Evolutionary conservation across 2,329 filamentous ascomycete genomes (phyloP).

Genomic region (Fusarium chaquense): DNA sequence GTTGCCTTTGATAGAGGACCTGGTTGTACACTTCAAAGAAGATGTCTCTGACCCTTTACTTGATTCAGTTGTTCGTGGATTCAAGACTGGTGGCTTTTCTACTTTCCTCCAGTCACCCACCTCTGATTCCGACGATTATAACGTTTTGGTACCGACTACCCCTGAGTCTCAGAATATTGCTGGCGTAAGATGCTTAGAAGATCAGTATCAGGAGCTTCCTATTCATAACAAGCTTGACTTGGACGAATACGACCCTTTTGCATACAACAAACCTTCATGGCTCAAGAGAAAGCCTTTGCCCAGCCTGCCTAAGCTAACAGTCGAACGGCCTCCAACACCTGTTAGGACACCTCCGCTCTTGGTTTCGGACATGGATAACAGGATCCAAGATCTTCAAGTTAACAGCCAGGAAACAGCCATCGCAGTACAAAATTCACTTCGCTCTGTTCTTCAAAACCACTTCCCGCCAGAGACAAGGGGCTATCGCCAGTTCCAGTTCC

Average conservation of each 20-base stretch:
- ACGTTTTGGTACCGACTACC: conserved; percentile 44
- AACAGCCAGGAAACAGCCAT: conserved; percentile 61
- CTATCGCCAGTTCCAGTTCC: conserved; percentile 62
- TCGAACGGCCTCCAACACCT: conserved; percentile 57
- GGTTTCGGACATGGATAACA: conserved; percentile 50
- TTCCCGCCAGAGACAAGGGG: conserved; percentile 62
- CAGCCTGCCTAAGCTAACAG: conserved; percentile 41
- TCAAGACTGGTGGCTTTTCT: conserved; percentile 51
- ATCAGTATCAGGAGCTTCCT: conserved; percentile 28
- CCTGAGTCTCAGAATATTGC: conserved; percentile 39
- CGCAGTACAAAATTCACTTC: conserved; percentile 67
- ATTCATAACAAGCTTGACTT: conserved; percentile 21
- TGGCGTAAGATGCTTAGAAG: conserved; percentile 18
- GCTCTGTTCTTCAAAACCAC: conserved; percentile 63
- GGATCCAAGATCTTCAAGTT: conserved; percentile 61
- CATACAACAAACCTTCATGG: conserved; percentile 50
- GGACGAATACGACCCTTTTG: conserved; percentile 63
- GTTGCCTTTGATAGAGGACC: conserved; percentile 66
- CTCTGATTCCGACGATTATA: conserved; percentile 39
- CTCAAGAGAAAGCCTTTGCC: conserved; percentile 41
- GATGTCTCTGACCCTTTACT: conserved; percentile 58
- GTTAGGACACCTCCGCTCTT: conserved; percentile 58
- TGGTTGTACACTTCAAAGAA: conserved; percentile 66
- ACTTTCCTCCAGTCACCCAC: conserved; percentile 42
- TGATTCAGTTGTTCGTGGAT: conserved; percentile 61